Evolutionary conservation across 2,329 filamentous ascomycete genomes (phyloP), one percentile per base, ranked within the genome.

Genomic region (Calonectria ilicicola): DNA sequence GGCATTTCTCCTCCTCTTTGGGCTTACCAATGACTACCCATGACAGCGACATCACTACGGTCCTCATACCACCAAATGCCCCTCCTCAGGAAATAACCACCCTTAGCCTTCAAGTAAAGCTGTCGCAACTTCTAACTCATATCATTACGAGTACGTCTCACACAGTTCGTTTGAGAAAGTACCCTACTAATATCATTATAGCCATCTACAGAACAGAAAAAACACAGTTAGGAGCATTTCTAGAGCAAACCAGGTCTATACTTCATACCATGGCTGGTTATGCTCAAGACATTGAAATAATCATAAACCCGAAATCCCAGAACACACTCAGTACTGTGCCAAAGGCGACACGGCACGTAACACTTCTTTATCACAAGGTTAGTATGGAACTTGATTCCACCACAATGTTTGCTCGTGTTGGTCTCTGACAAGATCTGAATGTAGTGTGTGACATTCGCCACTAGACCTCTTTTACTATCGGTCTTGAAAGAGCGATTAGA

Each of bases 361-460:
- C 82, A 0, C 69, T 86, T 7, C 74, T 84, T 0, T 85, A 86
- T 58, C 84, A 85, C 40, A 83, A 85, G 77, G 84, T 84, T 17
- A 10, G 75, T 76, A 1, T 32, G 29, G 29, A 2, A 9, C 4
- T n/a, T 21, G 2, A 2, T 2, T 10, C 2, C 7, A 1, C 6
- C 2, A 2, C 12, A 0, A 64, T 47, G 26, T 12, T 64, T 9
- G 0, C 44, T 70, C 53, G 1, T 0, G 0, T 10, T 53, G 21
- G 29, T 40, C 17, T 29, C 53, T 68, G 19, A 68, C 56, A 5
- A 19, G 9, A 23, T 29, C 7, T 5, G 27, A 82, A 10, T 1
- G 5, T n/a, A 68, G 83, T 85, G 83, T 21, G 83, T 86, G 0
- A 84, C 85, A 2, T 76, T 85, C 1, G 85, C 83, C 0, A 86